Evolutionary conservation across 2,329 filamentous ascomycete genomes (phyloP), one percentile per base, ranked within the genome.

Genomic region (Monosporascus cannonballus): DNA sequence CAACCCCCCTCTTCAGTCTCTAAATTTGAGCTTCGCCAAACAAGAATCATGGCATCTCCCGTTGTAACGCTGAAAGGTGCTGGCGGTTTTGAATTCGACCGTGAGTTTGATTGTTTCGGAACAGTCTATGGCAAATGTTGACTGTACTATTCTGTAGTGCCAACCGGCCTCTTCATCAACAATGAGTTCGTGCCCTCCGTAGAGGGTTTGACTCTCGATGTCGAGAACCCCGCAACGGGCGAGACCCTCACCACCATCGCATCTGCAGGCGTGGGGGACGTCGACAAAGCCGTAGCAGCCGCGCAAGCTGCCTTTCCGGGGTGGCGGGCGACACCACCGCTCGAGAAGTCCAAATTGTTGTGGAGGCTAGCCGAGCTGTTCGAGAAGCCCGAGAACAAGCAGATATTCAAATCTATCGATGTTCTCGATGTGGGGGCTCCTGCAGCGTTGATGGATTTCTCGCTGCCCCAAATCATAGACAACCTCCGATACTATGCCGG

Each of bases 401-500:
- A 76, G 56, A 64, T 65, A 1, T 64, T 79, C 20, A 73, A 74
- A 37, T 71, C 74, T 14, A 72, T 79, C 47, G 88, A 94, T 71
- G 86, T 87, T 0, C 86, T 89, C 78, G 88, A 94, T 68, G 92
- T 90, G 63, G 89, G 87, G 66, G 91, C 93, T 69, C 85, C 87
- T 4, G 89, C 88, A 68, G 70, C 74, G 3, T 80, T 84, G 17
- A 79, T 86, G 1, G 71, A 85, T n/a, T 76, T 74, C 42, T 38
- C 15, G 25, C 25, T 50, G 71, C 67, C 11, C 30, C 17, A 77
- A 52, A 67, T 74, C 27, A 60, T 70, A 30, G 67, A 69, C 25
- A 69, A 86, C 14, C 73, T 85, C 51, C 84, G 83, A 60, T 93
- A 93, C 71, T 93, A 92, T 63, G 88, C 84, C 44, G 89, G 89